These are phyloP conservation scores for Xerocomus amazonicus DNA, from an alignment of 1,284 basidiomycete species.

Conservation along the genomic window DNA sequence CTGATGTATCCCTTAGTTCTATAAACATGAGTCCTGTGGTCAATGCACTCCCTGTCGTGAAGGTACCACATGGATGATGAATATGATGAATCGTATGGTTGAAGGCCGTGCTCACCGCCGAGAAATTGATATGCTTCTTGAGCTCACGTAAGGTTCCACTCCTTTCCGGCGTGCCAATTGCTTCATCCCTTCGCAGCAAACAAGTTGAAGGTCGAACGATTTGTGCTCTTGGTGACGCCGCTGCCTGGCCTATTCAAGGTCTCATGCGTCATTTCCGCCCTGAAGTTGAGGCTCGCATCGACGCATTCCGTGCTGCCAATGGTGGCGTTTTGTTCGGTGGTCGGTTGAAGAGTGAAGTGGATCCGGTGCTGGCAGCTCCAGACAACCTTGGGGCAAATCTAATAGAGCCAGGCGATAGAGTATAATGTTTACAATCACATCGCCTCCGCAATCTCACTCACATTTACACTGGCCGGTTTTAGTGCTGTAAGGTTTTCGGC, in stretches of 20 bases:
- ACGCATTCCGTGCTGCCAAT: slow-evolving; percentile 71
- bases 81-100: slow-evolving; percentile 94
- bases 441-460: background rate
- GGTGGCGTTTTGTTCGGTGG: slow-evolving; percentile 92
- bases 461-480: slow-evolving; percentile 2
- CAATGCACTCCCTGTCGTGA: slow-evolving; percentile 98
- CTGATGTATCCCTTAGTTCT: slow-evolving; percentile 54
- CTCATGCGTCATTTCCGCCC: slow-evolving; percentile 97
- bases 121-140: slow-evolving; percentile 96
- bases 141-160: slow-evolving; percentile 65
- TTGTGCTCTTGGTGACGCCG: slow-evolving; percentile 95
- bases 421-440: slow-evolving; percentile 14
- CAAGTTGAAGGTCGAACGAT: slow-evolving; percentile 96
- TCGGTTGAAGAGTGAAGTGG: slow-evolving; percentile 64
- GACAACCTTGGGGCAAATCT: slow-evolving; percentile 72
- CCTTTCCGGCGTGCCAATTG: slow-evolving; percentile 11
- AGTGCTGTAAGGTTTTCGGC: background rate
- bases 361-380: slow-evolving; percentile 73
- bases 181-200: slow-evolving; percentile 53
- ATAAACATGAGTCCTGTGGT: slow-evolving; percentile 98
- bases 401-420: slow-evolving; percentile 35
- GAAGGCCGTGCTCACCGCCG: slow-evolving; percentile 87
- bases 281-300: slow-evolving; percentile 86
- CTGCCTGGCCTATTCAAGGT: slow-evolving; percentile 98
- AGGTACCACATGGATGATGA: slow-evolving; percentile 98